These are phyloP conservation scores for Zizania palustris DNA, from an alignment of 202 grass and related monocot species.

Conservation along the genomic window DNA sequence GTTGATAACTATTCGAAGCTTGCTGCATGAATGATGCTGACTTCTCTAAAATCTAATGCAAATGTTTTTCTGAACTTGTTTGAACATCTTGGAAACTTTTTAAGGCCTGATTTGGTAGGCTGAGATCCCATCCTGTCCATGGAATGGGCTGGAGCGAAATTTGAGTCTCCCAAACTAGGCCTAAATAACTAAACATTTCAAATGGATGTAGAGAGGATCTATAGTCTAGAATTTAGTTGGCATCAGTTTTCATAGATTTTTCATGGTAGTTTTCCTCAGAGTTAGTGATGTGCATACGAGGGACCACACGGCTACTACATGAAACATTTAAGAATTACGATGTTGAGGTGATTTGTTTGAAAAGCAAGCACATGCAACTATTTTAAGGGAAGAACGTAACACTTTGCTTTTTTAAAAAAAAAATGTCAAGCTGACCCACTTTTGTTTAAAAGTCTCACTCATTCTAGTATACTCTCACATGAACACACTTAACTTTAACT, in stretches of 20 bases:
- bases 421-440: no score
- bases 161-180: no score
- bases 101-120: no score
- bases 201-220: background rate
- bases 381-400: background rate
- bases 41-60: background rate
- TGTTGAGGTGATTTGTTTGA: background rate
- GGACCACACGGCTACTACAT: background rate
- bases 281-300: background rate
- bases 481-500: no score
- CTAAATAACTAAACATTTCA: background rate
- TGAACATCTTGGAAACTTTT: no score
- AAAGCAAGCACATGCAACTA: background rate
- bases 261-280: background rate
- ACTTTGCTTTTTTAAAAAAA: no score
- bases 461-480: no score
- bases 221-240: background rate
- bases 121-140: no score
- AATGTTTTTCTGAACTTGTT: background rate
- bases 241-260: background rate
- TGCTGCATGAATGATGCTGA: background rate
- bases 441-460: no score
- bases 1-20: background rate
- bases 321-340: background rate
- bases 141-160: no score